Base-by-base conservation (phyloP, 352 stramenopile species). In the Pilasporangium apinafurcum region DNA sequence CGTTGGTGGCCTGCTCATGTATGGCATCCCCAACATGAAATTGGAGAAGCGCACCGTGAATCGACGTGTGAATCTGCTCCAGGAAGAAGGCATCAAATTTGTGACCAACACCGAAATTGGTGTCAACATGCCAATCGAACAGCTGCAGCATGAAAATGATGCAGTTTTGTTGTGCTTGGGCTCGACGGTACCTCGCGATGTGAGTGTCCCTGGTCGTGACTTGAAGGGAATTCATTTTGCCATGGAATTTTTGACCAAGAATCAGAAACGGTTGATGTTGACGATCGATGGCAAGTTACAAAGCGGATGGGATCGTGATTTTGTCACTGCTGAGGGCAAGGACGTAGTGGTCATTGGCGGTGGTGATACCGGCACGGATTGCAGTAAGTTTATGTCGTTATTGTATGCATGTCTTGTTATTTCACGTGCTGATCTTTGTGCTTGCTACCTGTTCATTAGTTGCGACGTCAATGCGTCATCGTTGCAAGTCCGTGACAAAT, bases 11-110 rank as follows among this genome's bases (percentile, higher is more conserved):
- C 65, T 99, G 31, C 72, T 99, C 38, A 98, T 98, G 89, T 99
- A 98, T 59, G 96, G 96, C 33, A 98, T 99, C 59, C 96, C 96
- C 17, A 98, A 99, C 73, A 98, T 98, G 93, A 99, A 99, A 72
- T 69, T 98, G 5, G 94, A 98, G 48, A 98, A 99, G 76, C 92
- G 97, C 53, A 98, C 83, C 14, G 94, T 99, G 8, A 82, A 96
- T 53, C 87, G 95, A 32, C 84, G 96, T 38, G 84, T 98, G 7
- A 82, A 98, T 59, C 61, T 98, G 24, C 75, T 98, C 14, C 72
- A 65, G 5, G 83, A 98, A 40, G 96, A 99, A 64, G 96, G 96
- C 41, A 98, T 99, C 59, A 85, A 96, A 61, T 99, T 99, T 68
- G 79, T 98, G 7, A 98, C 90, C 0, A 98, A 97, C 48, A 89